Percentiles rank a stretch among this genome's conserved stretches.
Conservation (phyloP, 1,284 basidiomycete species). For the Malassezia pachydermatis region DNA sequence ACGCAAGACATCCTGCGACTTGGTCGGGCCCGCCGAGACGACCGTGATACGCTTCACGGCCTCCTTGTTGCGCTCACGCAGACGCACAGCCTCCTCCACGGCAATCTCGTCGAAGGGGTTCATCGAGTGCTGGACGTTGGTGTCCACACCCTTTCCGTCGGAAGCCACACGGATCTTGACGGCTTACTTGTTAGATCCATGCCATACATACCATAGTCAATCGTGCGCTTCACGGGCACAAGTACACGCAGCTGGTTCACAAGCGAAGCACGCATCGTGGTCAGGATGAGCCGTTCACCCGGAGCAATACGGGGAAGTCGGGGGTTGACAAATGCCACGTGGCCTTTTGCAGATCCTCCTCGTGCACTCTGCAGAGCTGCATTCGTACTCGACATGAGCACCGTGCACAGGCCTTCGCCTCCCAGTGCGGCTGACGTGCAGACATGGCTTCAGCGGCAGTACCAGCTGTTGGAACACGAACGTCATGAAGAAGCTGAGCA, state of each 20-base stretch:
- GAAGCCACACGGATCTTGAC: slow-evolving; percentile 47
- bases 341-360: background rate
- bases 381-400: background rate
- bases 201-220: slow-evolving; percentile 39
- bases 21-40: slow-evolving; percentile 82
- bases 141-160: slow-evolving; percentile 47
- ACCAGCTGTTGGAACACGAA: slow-evolving; percentile 61
- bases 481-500: slow-evolving; percentile 72
- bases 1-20: slow-evolving; percentile 78
- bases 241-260: slow-evolving; percentile 44
- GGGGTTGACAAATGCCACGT: no score
- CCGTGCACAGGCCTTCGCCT: background rate
- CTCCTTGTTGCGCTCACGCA: slow-evolving; percentile 68
- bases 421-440: slow-evolving; percentile 32
- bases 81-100: slow-evolving; percentile 89
- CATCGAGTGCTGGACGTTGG: slow-evolving; percentile 47
- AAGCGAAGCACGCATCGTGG: slow-evolving; percentile 39
- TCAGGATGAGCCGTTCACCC: background rate
- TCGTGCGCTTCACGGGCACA: slow-evolving; percentile 47
- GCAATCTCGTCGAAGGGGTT: slow-evolving; percentile 57
- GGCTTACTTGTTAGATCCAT: slow-evolving; percentile 18
- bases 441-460: slow-evolving; percentile 64
- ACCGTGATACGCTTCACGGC: slow-evolving; percentile 53
- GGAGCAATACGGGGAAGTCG: no score
- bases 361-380: background rate